Evolutionary conservation across 306 rosid species (phyloP), one percentile per base, ranked within the genome.

Genomic region (Ammopiptanthus mongolicus): DNA sequence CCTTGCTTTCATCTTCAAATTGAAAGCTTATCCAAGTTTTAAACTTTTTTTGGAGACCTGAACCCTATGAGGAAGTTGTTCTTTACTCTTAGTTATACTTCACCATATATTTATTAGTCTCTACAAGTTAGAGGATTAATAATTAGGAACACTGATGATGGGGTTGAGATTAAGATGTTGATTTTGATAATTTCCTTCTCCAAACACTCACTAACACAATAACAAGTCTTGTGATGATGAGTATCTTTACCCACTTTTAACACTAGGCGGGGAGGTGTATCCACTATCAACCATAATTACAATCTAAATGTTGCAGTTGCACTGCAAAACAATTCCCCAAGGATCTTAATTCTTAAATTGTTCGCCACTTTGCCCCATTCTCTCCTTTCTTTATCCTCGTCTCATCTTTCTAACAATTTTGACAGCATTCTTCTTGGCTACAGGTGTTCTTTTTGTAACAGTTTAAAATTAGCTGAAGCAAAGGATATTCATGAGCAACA

Each of bases 1-100:
- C 51, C 22, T 13, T 44, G 59, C 53, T 37, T 61, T 68, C 55
- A 31, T 81, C 73, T 22, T 61, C 42, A 51, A 68, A 41, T 75
- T 68, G 55, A 63, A 68, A 74, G 19, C 21, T 39, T 57, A 46
- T 56, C 33, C n/a, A 18, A 56, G 19, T 41, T 41, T 47, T 63
- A 18, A 17, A 42, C 53, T 60, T 3, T 75, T 42, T 61, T 19
- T 48, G 63, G 34, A 31, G 36, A 9, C 14, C 69, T 13, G 9
- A 69, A 61, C 8, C 46, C 48, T 60, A 2, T 23, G 46, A 5
- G n/a, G n/a, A 55, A 55, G 22, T n/a, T 22, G 6, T 28, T 56
- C 10, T 46, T 47, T 60, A 22, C 10, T 55, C 8, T 31, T 9
- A 31, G 17, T 36, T 14, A 8, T 63, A 18, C 28, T 31, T 67